Conservation (phyloP, 352 stramenopile species). For the Phytophthora pseudosyringae region DNA sequence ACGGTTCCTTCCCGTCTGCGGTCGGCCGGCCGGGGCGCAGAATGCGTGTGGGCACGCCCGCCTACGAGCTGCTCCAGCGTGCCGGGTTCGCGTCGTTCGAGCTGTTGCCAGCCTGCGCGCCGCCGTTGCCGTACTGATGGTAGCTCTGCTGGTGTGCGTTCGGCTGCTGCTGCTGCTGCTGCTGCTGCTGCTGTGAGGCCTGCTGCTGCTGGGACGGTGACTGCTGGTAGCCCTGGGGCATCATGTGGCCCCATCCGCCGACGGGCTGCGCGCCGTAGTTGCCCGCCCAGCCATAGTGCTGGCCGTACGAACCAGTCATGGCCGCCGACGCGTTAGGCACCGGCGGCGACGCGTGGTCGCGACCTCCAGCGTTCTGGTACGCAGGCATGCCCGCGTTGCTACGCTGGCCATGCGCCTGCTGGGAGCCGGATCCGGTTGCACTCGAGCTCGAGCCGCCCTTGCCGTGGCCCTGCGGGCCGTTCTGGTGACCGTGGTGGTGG, state of each 20-base stretch:
- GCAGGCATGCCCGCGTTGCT: slow-evolving; percentile 60
- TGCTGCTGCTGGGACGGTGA: slow-evolving; percentile 57
- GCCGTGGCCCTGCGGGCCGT: slow-evolving; percentile 65
- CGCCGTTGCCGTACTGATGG: slow-evolving; percentile 75
- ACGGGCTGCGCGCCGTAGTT: slow-evolving; percentile 81
- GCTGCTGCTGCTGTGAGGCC: slow-evolving; percentile 56
- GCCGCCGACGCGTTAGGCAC: slow-evolving; percentile 72
- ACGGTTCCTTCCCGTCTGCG: slow-evolving; percentile 47
- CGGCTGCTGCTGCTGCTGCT: slow-evolving; percentile 70
- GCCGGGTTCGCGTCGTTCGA: slow-evolving; percentile 60
- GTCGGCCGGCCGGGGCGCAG: slow-evolving; percentile 15
- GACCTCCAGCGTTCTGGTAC: slow-evolving; percentile 57
- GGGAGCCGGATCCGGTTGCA: slow-evolving; percentile 39
- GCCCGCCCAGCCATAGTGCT: slow-evolving; percentile 83
- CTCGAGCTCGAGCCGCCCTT: slow-evolving; percentile 57
- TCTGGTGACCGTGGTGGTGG: slow-evolving; percentile 67
- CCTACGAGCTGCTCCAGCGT: slow-evolving; percentile 84
- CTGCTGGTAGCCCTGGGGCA: slow-evolving; percentile 86
- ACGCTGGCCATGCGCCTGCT: slow-evolving; percentile 64
- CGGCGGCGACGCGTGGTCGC: slow-evolving; percentile 72
- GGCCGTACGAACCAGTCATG: slow-evolving; percentile 65
- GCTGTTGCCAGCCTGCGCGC: slow-evolving; percentile 49
- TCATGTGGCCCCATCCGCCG: slow-evolving; percentile 83
- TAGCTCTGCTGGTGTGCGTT: slow-evolving; percentile 81
- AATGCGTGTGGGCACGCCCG: slow-evolving; percentile 21